Base-by-base conservation (phyloP, 352 stramenopile species). In the Globisporangium spiculum region DNA sequence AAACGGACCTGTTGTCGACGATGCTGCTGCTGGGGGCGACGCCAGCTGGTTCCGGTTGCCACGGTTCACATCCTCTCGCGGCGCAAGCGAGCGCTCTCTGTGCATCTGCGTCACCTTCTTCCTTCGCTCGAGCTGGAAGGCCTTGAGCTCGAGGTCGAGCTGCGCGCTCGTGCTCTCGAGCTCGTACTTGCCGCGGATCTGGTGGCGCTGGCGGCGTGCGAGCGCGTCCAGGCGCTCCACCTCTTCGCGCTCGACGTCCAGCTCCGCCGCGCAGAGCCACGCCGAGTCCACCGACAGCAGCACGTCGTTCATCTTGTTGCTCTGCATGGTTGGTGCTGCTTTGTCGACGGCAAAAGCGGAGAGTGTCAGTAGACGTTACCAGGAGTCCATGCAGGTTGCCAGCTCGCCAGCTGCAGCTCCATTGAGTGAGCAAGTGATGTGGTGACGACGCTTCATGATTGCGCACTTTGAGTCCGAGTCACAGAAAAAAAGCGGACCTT, bases 181-280 rank as follows among this genome's bases (percentile, higher is more conserved):
- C 67, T 88, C 75, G 64, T 85, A 90, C 64, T 90, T 89, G 56
- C 77, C 76, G 64, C 72, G 63, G 30, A 80, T 53, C 18, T 73
- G 71, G 68, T 98, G n/a, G 97, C 91, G 16, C 18, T 73, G 71
- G 68, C 98, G n/a, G 97, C 92, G 16, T 84, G 97, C 22, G 90
- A 98, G 70, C 79, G 98, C 20, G 97, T 99, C 61, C 72, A 98
- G 50, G 82, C 96, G 66, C 98, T 98, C 76, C 98, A 97, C 71
- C 98, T 98, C 75, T 24, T 89, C 81, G 18, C 77, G 75, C 61
- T 84, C 80, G 14, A 87, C 65, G 63, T 89, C 78, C 22, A 77
- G 72, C 60, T 88, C 78, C 0, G 80, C 79, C 1, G 79, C 72
- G 22, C 84, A 92, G 24, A 92, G 69, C 84, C 84, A 90, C 18